Base-by-base conservation (phyloP, 345 rosid species). In the Eucalyptus urophylla region DNA sequence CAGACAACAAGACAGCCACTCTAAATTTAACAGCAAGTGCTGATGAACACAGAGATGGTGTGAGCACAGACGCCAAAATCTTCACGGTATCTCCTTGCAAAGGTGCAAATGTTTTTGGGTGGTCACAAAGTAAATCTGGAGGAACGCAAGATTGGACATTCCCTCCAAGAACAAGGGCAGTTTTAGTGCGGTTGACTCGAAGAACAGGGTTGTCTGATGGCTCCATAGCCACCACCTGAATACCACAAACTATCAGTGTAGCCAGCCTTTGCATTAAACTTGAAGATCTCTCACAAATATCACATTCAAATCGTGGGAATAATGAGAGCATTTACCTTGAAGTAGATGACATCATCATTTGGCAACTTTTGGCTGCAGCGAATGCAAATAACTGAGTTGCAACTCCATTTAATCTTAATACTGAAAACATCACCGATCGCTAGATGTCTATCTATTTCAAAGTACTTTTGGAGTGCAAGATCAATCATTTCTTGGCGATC, bases 91-190 rank as follows among this genome's bases (percentile, higher is more conserved):
- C 95, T 89, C 89, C 93, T 88, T 97, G 99, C 88, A 95, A 91
- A 29, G 99, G 98, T 49, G 89, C 89, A 76, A 86, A 89, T 93
- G 90, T 92, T 91, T 93, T 93, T 89, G 95, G 87, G 67, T 90
- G 90, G 88, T 92, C 90, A 88, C 95, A 89, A 88, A 97, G 93
- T 45, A 95, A 83, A 90, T 95, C 96, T 7, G 99, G 98, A 56
- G 98, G 99, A 88, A 97, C 88, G 89, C 95, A 94, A 65, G 98
- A 96, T 88, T 98, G 92, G 85, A 93, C 95, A 88, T 93, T 94
- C 90, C 98, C 97, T 80, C 98, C 99, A 87, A 98, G 98, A 85
- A 98, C 98, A 90, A 98, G 98, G 87, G 99, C 99, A 49, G 99
- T 98, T 93, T 92, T 95, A 88, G 95, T 92, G 88, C 88, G 87